phyloP scores from a whole-genome alignment of 2,329 filamentous ascomycete species.

The Fusarium cicatricum region DNA sequence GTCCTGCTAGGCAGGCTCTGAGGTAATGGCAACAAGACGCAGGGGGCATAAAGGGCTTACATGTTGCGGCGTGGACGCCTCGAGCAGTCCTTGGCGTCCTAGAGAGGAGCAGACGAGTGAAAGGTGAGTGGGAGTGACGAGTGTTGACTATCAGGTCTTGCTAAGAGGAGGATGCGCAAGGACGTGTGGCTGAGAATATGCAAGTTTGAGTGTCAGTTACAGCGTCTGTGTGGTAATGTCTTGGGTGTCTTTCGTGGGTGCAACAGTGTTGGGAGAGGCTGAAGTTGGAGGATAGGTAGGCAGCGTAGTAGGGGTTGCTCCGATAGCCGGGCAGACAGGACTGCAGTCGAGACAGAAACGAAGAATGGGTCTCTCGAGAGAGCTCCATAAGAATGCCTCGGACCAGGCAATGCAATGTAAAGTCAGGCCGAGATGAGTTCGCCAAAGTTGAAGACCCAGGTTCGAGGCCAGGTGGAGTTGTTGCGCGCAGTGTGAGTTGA shows the following conservation, averaged over 20 bases:
- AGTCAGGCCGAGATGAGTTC: slow-evolving; percentile 29
- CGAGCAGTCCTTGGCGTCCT: slow-evolving; percentile 35
- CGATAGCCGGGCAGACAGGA: slow-evolving; percentile 13
- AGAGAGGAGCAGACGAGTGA: slow-evolving; percentile 22
- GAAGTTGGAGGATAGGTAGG: slow-evolving; percentile 18
- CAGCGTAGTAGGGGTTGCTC: slow-evolving; percentile 14
- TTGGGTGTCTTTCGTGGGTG: slow-evolving; percentile 30
- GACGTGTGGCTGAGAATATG: slow-evolving; percentile 37
- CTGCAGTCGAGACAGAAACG: slow-evolving; percentile 16
- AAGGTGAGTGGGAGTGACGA: slow-evolving; percentile 11
- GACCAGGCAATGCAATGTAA: slow-evolving; percentile 27
- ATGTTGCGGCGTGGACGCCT: slow-evolving; percentile 45
- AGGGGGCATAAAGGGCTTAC: slow-evolving; percentile 42
- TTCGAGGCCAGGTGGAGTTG: slow-evolving; percentile 17
- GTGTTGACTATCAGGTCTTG: slow-evolving; percentile 11
- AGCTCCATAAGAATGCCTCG: slow-evolving; percentile 22
- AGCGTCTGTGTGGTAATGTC: slow-evolving; percentile 22
- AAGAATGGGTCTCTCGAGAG: slow-evolving; percentile 18
- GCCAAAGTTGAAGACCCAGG: slow-evolving; percentile 13
- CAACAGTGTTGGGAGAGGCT: slow-evolving; percentile 15
- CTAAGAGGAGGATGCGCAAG: slow-evolving; percentile 14
- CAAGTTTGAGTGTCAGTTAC: slow-evolving; percentile 36
- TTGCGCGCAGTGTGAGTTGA: slow-evolving; percentile 24
- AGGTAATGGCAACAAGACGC: slow-evolving; percentile 4
- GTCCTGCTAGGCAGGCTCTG: slow-evolving; percentile 4